A percentile compares a stretch with the other conserved stretches of the same genome.
phyloP scores from a whole-genome alignment of 2,329 filamentous ascomycete species.

The Penicillium frequentans region DNA sequence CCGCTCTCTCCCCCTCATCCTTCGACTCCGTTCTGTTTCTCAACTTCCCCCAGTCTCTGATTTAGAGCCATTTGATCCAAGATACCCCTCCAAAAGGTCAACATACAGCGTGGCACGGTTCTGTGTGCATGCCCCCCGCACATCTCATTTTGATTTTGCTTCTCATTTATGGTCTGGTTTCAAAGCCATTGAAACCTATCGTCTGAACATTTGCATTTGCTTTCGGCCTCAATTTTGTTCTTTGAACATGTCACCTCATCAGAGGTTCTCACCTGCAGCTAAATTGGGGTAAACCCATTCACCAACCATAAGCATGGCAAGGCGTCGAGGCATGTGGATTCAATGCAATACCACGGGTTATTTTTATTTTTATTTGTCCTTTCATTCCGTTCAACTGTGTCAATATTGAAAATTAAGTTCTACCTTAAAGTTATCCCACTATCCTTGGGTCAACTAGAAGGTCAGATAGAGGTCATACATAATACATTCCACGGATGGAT shows the following conservation, averaged over 20 bases:
- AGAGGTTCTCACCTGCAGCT: conserved; percentile 9
- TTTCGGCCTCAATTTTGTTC: background rate
- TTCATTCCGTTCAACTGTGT: conserved; percentile 13
- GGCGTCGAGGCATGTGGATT: conserved; percentile 29
- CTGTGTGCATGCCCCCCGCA: conserved; percentile 14
- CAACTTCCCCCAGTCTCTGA: conserved; percentile 10
- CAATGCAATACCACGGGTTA: conserved; percentile 25
- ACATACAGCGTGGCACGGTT: conserved; percentile 14
- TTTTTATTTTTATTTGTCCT: conserved; percentile 7
- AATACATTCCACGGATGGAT: background rate
- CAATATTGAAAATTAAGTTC: background rate
- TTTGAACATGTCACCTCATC: background rate
- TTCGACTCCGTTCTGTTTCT: background rate
- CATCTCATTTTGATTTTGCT: conserved; percentile 9
- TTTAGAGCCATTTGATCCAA: conserved; percentile 24
- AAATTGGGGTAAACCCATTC: conserved; percentile 10
- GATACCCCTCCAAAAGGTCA: conserved; percentile 32
- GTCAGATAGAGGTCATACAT: background rate
- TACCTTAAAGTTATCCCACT: background rate
- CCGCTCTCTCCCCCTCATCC: background rate
- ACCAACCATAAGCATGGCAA: conserved; percentile 31
- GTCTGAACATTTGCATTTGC: conserved; percentile 11
- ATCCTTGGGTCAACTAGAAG: background rate
- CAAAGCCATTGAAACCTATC: background rate
- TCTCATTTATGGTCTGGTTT: conserved; percentile 1